These are phyloP conservation scores for Emergomyces africanus DNA, from an alignment of 2,329 filamentous ascomycete genomes.

Conservation along the genomic window DNA sequence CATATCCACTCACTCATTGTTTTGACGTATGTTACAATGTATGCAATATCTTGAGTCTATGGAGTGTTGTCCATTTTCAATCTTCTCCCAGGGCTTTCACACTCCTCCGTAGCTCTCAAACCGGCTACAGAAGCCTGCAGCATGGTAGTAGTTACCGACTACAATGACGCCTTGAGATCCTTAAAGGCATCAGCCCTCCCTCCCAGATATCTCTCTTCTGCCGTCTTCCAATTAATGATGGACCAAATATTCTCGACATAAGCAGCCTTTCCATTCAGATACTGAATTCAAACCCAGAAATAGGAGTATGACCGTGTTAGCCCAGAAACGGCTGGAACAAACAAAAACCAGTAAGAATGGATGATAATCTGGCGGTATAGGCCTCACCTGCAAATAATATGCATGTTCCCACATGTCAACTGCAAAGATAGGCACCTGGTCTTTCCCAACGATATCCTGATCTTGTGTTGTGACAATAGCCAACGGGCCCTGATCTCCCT, in stretches of 20 bases:
- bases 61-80: neutral
- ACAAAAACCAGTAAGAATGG: neutral
- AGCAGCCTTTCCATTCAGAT: conserved; percentile 86
- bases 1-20: neutral
- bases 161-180: conserved; percentile 1
- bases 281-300: conserved; percentile 36
- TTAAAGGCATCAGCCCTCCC: conserved; percentile 1
- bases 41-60: neutral
- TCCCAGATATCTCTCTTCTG: conserved; percentile 50
- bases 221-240: conserved; percentile 84
- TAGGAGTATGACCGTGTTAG: neutral
- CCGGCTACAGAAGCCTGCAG: neutral
- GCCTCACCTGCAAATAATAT: conserved; percentile 63
- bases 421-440: conserved; percentile 58
- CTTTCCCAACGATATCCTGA: conserved; percentile 68
- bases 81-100: neutral
- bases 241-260: conserved; percentile 89
- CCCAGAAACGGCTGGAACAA: neutral
- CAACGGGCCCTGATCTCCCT: conserved; percentile 45
- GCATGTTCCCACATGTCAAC: conserved; percentile 93
- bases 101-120: neutral
- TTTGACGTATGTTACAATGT: neutral
- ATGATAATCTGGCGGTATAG: neutral
- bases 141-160: too few species aligned
- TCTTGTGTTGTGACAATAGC: conserved; percentile 73